Evolutionary conservation across 306 rosid genomes (phyloP).

Genomic region (Cyclanthera cordifolia): DNA sequence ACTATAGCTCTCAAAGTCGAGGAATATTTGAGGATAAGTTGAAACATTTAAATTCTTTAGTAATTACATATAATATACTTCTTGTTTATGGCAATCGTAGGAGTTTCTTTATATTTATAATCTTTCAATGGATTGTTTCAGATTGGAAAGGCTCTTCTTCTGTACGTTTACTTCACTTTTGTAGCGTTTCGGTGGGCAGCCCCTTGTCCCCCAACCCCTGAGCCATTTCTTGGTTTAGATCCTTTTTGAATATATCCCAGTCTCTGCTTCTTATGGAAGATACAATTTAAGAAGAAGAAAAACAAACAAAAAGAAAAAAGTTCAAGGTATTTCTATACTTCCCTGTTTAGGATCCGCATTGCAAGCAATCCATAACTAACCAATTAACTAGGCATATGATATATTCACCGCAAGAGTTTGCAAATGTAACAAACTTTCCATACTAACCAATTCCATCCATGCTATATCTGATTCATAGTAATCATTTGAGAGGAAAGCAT

Average conservation of each 20-base stretch:
- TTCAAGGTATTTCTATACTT: not conserved
- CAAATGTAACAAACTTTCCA: not conserved
- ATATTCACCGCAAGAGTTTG: not conserved
- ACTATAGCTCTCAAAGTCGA: not conserved
- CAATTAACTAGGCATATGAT: not conserved
- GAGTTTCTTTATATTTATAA: too few relatives aligned
- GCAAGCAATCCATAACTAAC: not conserved
- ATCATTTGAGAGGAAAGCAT: constrained; percentile 83
- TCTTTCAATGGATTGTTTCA: not conserved
- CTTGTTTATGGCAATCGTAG: not conserved
- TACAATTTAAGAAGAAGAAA: too few relatives aligned
- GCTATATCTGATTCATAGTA: constrained; percentile 84
- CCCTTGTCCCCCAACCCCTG: not conserved
- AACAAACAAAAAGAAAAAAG: not conserved
- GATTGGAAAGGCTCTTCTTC: not conserved
- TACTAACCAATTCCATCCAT: constrained; percentile 92
- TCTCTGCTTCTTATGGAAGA: not conserved
- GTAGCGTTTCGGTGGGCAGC: not conserved
- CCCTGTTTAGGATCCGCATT: not conserved
- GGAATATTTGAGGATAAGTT: not conserved
- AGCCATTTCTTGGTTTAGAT: not conserved
- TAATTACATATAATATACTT: not conserved
- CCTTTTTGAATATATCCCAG: not conserved
- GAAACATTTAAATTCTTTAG: not conserved
- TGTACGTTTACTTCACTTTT: not conserved